Conservation (phyloP, 192 early-diverging fungal genomes). For the Linnemannia hyalina region DNA sequence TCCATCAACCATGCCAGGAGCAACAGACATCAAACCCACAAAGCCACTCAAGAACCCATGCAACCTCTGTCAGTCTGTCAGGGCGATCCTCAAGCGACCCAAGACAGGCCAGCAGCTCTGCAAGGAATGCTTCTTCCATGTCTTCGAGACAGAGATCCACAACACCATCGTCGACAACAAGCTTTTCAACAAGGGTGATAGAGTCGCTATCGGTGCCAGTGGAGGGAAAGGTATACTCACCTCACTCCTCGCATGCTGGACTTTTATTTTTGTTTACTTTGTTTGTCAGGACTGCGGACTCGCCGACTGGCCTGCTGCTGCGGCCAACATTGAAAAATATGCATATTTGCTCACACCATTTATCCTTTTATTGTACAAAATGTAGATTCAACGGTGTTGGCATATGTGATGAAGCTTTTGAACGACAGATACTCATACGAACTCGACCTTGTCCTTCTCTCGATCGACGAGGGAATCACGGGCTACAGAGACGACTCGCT, state of each 20-base stretch:
- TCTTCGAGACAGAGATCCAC: conserved; percentile 96
- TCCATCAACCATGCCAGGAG: neutral
- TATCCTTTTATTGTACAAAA: too few relatives aligned
- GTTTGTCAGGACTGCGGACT: conserved; percentile 3
- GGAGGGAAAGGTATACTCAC: conserved; percentile 84
- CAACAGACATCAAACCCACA: conserved; percentile 8
- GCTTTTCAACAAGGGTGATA: conserved; percentile 88
- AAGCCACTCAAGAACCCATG: conserved; percentile 49
- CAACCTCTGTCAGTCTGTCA: conserved; percentile 69
- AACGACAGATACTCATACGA: conserved; percentile 95
- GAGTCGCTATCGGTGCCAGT: conserved; percentile 94
- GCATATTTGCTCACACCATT: neutral
- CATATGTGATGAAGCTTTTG: conserved; percentile 92
- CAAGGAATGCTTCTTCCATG: conserved; percentile 90
- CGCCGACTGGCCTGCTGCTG: neutral
- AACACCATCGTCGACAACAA: conserved; percentile 86
- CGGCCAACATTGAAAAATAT: neutral
- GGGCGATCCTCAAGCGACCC: conserved; percentile 91
- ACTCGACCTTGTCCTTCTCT: conserved; percentile 90
- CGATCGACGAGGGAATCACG: conserved; percentile 97
- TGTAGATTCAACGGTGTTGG: conserved; percentile 95
- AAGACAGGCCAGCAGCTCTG: conserved; percentile 94
- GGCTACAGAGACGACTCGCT: conserved; percentile 99
- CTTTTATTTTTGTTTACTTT: conserved; percentile 15
- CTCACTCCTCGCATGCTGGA: neutral